These are phyloP conservation scores for Cephalotrichum gorgonifer DNA, from an alignment of 2,329 filamentous ascomycete genomes.

Conservation along the genomic window DNA sequence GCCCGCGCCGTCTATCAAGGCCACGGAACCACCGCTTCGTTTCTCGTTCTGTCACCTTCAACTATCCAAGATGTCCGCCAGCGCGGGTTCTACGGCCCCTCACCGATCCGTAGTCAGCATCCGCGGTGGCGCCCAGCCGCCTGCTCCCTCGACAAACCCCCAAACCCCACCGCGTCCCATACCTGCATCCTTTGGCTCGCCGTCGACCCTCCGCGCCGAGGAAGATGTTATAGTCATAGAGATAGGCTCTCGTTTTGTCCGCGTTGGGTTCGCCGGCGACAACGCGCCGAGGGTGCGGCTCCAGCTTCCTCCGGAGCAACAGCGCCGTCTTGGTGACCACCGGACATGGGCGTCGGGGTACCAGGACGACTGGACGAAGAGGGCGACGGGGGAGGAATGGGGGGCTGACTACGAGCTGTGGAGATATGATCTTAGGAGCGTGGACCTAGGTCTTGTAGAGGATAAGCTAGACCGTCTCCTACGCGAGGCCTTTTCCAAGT, in stretches of 20 bases:
- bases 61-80: constrained; percentile 32
- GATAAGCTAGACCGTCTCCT: constrained; percentile 81
- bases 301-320: constrained; percentile 63
- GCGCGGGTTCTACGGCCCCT: constrained; percentile 6
- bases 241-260: constrained; percentile 66
- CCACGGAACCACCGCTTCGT: too few species aligned
- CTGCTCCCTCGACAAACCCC: constrained; percentile 33
- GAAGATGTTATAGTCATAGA: constrained; percentile 82
- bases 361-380: constrained; percentile 34
- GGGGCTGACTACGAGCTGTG: constrained; percentile 64
- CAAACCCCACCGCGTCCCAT: constrained; percentile 42
- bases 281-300: constrained; percentile 61
- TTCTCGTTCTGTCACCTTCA: neutral
- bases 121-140: constrained; percentile 28
- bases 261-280: constrained; percentile 81
- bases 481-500: constrained; percentile 74
- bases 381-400: constrained; percentile 43
- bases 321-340: constrained; percentile 73
- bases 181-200: constrained; percentile 45
- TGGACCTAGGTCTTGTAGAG: constrained; percentile 70
- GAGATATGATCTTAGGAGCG: constrained; percentile 58
- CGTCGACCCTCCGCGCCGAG: constrained; percentile 57
- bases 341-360: constrained; percentile 54
- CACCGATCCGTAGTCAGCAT: constrained; percentile 39
- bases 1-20: too few species aligned